Evolutionary conservation across 176 grass and related monocot species (phyloP).

Genomic region (Elaeis guineensis): DNA sequence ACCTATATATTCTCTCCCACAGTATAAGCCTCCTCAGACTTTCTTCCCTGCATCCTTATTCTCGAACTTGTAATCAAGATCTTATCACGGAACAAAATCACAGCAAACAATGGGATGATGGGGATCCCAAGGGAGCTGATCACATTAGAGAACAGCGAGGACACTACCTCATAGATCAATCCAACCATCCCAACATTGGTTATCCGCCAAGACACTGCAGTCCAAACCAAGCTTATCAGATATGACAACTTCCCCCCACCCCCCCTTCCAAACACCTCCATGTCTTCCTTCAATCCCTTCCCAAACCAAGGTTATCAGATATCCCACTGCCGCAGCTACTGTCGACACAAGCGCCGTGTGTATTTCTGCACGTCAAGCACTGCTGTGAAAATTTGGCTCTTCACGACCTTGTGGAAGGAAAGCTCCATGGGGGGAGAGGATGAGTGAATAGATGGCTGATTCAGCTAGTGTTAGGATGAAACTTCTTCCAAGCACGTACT

Average conservation of each 20-base stretch:
- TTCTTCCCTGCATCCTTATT: conserved; percentile 11
- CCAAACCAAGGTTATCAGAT: conserved; percentile 58
- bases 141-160: conserved; percentile 85
- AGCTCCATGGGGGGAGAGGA: conserved; percentile 3
- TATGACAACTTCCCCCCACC: conserved; percentile 45
- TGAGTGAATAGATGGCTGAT: conserved; percentile 45
- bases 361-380: conserved; percentile 9
- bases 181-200: conserved; percentile 50
- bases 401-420: conserved; percentile 6
- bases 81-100: conserved; percentile 59
- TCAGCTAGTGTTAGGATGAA: conserved; percentile 36
- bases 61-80: conserved; percentile 37
- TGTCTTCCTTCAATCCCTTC: conserved; percentile 27
- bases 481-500: conserved; percentile 28
- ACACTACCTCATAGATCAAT: conserved; percentile 50
- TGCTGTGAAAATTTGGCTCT: not conserved
- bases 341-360: conserved; percentile 29
- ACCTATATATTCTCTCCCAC: too few species aligned
- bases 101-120: conserved; percentile 48
- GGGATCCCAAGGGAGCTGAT: conserved; percentile 55
- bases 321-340: conserved; percentile 33
- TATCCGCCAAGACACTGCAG: conserved; percentile 55
- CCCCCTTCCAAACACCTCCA: conserved; percentile 42
- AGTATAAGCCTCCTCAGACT: too few species aligned
- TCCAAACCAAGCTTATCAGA: conserved; percentile 50